phyloP scores from a whole-genome alignment of 1,284 basidiomycete species.

The Golubevia pallescens region DNA sequence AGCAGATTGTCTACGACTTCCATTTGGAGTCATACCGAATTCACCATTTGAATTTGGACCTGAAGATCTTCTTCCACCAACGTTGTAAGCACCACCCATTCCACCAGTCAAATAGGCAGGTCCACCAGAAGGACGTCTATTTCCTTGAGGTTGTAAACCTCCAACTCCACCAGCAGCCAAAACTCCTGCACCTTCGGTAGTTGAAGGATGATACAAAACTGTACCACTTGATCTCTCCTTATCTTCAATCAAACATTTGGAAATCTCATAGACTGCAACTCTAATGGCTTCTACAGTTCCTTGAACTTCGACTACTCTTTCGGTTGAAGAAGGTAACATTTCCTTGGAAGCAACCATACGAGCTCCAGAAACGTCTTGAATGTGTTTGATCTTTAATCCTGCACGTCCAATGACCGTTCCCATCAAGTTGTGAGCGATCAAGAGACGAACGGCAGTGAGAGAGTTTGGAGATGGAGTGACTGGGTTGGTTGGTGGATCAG shows the following conservation, averaged over 20 bases:
- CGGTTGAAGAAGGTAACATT: conserved; percentile 64
- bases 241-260: conserved; percentile 91
- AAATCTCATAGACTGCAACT: conserved; percentile 90
- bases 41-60: neutral
- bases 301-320: conserved; percentile 92
- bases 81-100: conserved; percentile 1
- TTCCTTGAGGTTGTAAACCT: conserved; percentile 48
- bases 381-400: conserved; percentile 65
- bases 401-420: conserved; percentile 64
- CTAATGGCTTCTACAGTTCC: conserved; percentile 88
- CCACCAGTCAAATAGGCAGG: conserved; percentile 33
- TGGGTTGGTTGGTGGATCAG: conserved; percentile 73
- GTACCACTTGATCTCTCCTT: conserved; percentile 93
- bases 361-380: conserved; percentile 62
- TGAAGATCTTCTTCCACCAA: neutral
- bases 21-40: neutral
- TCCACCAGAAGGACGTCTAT: conserved; percentile 24
- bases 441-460: conserved; percentile 83
- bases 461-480: conserved; percentile 72
- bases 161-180: conserved; percentile 51
- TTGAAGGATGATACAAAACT: conserved; percentile 85
- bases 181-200: conserved; percentile 46
- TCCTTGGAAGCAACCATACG: conserved; percentile 65
- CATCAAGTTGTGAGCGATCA: conserved; percentile 65
- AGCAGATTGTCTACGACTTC: conserved; percentile 1